Evolutionary conservation across 148 eudicot species (phyloP).

Genomic region (Polygonum aviculare): DNA sequence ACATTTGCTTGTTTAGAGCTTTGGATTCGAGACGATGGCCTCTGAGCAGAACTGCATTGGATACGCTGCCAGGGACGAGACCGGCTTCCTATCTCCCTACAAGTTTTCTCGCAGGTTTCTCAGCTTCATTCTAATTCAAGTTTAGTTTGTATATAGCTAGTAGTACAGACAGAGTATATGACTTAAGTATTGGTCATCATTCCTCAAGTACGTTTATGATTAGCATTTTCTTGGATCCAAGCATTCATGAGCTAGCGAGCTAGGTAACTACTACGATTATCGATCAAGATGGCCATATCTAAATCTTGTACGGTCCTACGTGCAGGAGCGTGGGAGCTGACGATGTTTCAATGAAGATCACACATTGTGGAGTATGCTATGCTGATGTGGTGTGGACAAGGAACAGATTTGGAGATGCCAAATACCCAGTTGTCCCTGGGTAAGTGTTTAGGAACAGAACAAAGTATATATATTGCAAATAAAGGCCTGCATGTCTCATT

Average conservation of each 20-base stretch:
- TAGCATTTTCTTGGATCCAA: too few relatives aligned
- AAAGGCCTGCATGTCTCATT: neutral
- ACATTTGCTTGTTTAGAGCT: neutral
- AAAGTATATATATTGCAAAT: neutral
- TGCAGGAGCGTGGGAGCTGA: slow-evolving; percentile 55
- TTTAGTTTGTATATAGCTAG: too few relatives aligned
- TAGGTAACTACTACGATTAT: too few relatives aligned
- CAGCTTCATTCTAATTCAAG: neutral
- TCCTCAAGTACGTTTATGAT: too few relatives aligned
- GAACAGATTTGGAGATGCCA: slow-evolving; percentile 37
- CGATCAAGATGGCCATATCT: too few relatives aligned
- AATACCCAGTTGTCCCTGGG: slow-evolving; percentile 88
- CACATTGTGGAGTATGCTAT: slow-evolving; percentile 85
- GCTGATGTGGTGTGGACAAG: slow-evolving; percentile 81
- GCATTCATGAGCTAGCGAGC: too few relatives aligned
- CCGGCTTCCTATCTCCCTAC: slow-evolving; percentile 70
- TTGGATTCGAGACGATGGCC: neutral
- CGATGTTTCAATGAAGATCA: slow-evolving; percentile 58
- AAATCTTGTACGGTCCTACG: neutral
- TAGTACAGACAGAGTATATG: too few relatives aligned
- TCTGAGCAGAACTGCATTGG: slow-evolving; percentile 37
- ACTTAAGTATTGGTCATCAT: too few relatives aligned
- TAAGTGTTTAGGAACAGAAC: slow-evolving; percentile 15
- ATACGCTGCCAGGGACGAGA: slow-evolving; percentile 76
- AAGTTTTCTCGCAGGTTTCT: slow-evolving; percentile 59